A percentile compares a stretch with the other conserved stretches of the same genome.
Conservation (phyloP, 2,329 filamentous ascomycete species). For the Colletotrichum euphorbiae region DNA sequence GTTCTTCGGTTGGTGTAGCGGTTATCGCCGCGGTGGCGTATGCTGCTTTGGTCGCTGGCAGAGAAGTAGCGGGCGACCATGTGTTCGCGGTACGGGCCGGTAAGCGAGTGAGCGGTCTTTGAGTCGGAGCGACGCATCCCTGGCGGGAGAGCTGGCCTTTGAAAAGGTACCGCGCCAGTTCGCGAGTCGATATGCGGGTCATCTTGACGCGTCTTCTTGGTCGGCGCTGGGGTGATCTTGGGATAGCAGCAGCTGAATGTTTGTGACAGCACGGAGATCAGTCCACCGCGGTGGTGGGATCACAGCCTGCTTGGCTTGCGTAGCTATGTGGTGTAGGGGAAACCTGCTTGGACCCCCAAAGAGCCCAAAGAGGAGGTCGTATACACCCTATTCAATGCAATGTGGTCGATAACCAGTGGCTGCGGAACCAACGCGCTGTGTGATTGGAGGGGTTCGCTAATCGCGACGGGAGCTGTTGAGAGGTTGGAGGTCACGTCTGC, state of each 20-base stretch:
- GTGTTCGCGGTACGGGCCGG: constrained; percentile 36
- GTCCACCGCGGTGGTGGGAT: neutral
- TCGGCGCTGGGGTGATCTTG: constrained; percentile 1
- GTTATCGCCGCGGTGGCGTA: constrained; percentile 46
- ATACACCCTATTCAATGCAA: constrained; percentile 17
- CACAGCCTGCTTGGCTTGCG: neutral
- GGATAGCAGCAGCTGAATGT: neutral
- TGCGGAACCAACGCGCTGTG: neutral
- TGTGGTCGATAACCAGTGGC: constrained; percentile 32
- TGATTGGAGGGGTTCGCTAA: constrained; percentile 27
- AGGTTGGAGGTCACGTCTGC: neutral
- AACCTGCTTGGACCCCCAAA: neutral
- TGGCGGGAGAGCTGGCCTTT: constrained; percentile 55
- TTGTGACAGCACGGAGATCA: too few relatives aligned
- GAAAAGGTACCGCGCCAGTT: constrained; percentile 63
- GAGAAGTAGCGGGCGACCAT: constrained; percentile 5
- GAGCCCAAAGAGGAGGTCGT: neutral
- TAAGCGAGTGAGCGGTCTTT: neutral
- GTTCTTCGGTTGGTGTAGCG: constrained; percentile 38
- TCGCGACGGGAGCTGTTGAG: neutral
- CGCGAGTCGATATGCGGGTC: constrained; percentile 56
- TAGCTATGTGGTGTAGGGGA: neutral
- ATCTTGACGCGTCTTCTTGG: constrained; percentile 46
- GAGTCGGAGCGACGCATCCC: constrained; percentile 53
- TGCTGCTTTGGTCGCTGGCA: neutral